These are phyloP conservation scores for Syzygium oleosum DNA, from an alignment of 345 rosid genomes.

Conservation along the genomic window DNA sequence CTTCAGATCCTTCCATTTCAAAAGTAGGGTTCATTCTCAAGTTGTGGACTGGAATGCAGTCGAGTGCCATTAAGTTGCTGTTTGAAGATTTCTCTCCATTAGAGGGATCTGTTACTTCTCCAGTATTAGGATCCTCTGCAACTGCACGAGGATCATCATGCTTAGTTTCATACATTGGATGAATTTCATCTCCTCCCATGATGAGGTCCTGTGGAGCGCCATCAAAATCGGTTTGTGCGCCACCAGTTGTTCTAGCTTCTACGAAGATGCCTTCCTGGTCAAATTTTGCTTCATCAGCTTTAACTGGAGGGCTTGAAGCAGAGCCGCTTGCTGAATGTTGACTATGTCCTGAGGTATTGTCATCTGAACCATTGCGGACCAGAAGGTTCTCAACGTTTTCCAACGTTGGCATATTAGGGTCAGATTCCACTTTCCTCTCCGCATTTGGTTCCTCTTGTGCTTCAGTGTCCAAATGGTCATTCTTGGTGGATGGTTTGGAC, in stretches of 20 bases:
- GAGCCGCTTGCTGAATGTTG: background rate
- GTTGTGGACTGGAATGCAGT: background rate
- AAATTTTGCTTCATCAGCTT: background rate
- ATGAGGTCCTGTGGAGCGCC: background rate
- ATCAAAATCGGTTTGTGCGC: background rate
- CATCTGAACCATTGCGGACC: background rate
- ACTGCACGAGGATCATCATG: background rate
- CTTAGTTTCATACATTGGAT: conserved; percentile 2
- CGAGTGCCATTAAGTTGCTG: background rate
- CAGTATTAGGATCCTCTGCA: background rate
- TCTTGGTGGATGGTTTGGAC: background rate
- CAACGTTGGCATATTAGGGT: background rate
- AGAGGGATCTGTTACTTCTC: background rate
- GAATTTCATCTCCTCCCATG: conserved; percentile 1
- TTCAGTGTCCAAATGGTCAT: background rate
- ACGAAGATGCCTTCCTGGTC: background rate
- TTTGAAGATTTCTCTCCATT: background rate
- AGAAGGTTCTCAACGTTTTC: background rate
- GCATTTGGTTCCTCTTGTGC: background rate
- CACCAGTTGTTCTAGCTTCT: background rate
- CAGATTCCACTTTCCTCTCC: background rate
- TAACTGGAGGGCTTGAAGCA: background rate
- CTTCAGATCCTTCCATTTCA: background rate
- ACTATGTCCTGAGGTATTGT: background rate
- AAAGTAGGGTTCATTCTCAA: background rate